Evolutionary conservation across 2,329 filamentous ascomycete genomes (phyloP), one percentile per base, ranked within the genome.

Genomic region (Talaromyces atroroseus): DNA sequence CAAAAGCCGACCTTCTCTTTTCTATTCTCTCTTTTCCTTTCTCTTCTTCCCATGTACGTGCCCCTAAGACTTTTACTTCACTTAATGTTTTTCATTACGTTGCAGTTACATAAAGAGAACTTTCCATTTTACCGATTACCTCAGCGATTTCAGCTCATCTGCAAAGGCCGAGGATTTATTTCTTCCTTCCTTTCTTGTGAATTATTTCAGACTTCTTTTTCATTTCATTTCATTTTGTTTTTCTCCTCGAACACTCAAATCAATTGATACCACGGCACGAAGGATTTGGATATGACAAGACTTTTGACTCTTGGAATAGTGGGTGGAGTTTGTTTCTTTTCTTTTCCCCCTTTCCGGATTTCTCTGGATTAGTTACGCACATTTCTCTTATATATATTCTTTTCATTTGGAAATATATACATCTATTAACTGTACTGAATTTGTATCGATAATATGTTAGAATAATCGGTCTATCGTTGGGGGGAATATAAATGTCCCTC

Each of bases 351-450:
- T 23, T 10, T 52, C 45, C 23, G 18, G 18, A 42, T 42, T 21
- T 34, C 20, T 53, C 18, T 32, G 32, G 42, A 36, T 36, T 47
- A 26, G 29, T 38, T 38, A 18, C 38, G 26, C 45, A 47, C 16
- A 38, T 47, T n/a, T 47, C 21, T 18, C 38, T 36, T 47, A 53
- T 53, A 53, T 53, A 47, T 53, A n/a, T 26, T 52, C 23, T 53
- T 32, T 18, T 47, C 34, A 24, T 44, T 18, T 44, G 5, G 42
- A 53, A 47, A 21, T 47, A 38, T 18, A 47, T 47, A 53, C 16
- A 36, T 26, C 32, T 26, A 24, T n/a, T 38, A 38, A 6, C 3
- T 23, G 12, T 44, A 21, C 26, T 45, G 51, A 26, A 29, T 26
- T 32, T 23, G 16, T 5, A 47, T 38, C 18, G n/a, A n/a, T n/a